phyloP scores from a whole-genome alignment of 2,329 filamentous ascomycete species.

The Bipolaris gigantea region DNA sequence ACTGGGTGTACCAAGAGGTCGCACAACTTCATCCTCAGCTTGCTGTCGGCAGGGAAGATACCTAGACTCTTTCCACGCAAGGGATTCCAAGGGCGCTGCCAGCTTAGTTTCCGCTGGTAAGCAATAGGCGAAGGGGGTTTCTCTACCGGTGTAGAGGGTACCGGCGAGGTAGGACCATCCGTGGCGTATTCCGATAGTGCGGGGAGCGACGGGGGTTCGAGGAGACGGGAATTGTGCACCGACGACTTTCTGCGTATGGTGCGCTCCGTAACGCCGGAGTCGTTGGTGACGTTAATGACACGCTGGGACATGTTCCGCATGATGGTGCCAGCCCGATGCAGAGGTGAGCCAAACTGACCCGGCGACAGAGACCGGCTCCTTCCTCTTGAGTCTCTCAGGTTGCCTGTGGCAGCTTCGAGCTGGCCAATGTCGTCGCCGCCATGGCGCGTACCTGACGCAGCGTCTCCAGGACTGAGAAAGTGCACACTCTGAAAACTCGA shows the following conservation, averaged over 20 bases:
- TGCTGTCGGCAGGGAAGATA: constrained; percentile 78
- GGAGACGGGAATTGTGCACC: constrained; percentile 56
- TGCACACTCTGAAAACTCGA: constrained; percentile 58
- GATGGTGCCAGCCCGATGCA: constrained; percentile 55
- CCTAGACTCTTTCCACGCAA: constrained; percentile 84
- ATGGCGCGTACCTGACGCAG: constrained; percentile 51
- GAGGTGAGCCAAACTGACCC: constrained; percentile 49
- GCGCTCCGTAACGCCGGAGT: constrained; percentile 79
- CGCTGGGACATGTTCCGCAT: constrained; percentile 84
- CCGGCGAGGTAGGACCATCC: constrained; percentile 44
- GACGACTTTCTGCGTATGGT: constrained; percentile 65
- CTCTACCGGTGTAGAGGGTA: constrained; percentile 38
- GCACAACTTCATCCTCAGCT: constrained; percentile 72
- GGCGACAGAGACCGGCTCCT: constrained; percentile 55
- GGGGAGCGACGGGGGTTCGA: constrained; percentile 56
- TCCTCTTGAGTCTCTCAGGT: constrained; percentile 43
- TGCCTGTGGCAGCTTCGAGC: constrained; percentile 56
- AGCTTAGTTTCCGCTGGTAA: constrained; percentile 37
- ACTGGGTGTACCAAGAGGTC: constrained; percentile 83
- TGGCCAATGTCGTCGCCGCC: constrained; percentile 64
- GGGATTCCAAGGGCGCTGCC: constrained; percentile 64
- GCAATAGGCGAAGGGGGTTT: constrained; percentile 43
- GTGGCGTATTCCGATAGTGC: constrained; percentile 55
- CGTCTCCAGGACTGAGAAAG: constrained; percentile 52
- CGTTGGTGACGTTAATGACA: constrained; percentile 96